These are phyloP conservation scores for Apiospora rasikravindrae DNA, from an alignment of 2,329 filamentous ascomycete genomes.

Conservation along the genomic window DNA sequence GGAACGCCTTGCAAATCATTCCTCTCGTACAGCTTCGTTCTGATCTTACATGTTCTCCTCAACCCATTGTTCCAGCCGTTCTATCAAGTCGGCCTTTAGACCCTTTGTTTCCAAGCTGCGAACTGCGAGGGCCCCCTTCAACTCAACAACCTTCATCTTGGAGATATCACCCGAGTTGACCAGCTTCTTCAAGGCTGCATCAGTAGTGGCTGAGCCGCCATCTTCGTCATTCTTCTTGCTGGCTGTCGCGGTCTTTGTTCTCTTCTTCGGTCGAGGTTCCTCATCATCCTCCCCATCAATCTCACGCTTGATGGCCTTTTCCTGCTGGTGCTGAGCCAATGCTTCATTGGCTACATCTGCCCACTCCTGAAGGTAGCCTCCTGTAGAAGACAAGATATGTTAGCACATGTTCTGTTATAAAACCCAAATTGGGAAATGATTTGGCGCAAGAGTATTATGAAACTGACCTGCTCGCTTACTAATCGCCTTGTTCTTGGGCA, in stretches of 20 bases:
- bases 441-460: background rate
- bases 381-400: conserved; percentile 38
- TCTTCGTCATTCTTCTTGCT: conserved; percentile 39
- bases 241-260: conserved; percentile 42
- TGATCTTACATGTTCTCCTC: conserved; percentile 47
- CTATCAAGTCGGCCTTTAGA: conserved; percentile 59
- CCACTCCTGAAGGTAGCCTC: conserved; percentile 80
- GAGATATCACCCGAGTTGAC: conserved; percentile 51
- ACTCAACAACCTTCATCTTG: conserved; percentile 60
- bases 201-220: conserved; percentile 40
- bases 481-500: conserved; percentile 86
- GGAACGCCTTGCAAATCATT: background rate
- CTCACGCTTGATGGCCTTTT: conserved; percentile 57
- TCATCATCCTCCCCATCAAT: conserved; percentile 48
- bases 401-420: background rate
- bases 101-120: conserved; percentile 56
- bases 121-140: conserved; percentile 54
- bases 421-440: background rate
- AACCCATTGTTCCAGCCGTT: conserved; percentile 62
- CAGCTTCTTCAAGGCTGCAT: conserved; percentile 52
- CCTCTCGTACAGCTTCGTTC: background rate
- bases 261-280: conserved; percentile 51
- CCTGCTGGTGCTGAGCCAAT: conserved; percentile 42
- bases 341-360: conserved; percentile 69
- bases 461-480: conserved; percentile 70